phyloP scores from a whole-genome alignment of 306 rosid species.

The Quercus robur region DNA sequence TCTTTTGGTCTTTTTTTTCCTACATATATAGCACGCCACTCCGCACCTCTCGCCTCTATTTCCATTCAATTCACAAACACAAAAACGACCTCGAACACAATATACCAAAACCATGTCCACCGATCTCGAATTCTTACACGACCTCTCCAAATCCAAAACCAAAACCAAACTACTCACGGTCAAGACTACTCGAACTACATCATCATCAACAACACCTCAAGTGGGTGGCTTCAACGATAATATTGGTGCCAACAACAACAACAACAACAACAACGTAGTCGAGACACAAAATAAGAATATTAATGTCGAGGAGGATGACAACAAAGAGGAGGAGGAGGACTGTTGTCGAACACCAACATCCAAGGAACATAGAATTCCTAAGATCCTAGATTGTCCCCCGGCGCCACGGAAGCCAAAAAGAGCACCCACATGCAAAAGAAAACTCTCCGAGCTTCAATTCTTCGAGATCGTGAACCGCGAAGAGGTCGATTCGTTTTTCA shows the following conservation, averaged over 20 bases:
- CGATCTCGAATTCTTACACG: constrained; percentile 44
- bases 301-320: background rate
- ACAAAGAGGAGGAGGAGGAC: background rate
- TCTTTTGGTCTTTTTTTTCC: constrained; percentile 2
- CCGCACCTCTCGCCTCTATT: background rate
- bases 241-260: background rate
- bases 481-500: constrained; percentile 46
- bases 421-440: constrained; percentile 38
- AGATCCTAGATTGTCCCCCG: constrained; percentile 42
- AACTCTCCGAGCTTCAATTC: constrained; percentile 42
- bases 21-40: background rate
- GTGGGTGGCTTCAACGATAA: background rate
- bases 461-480: constrained; percentile 38
- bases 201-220: background rate
- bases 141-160: constrained; percentile 30
- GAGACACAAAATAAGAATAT: background rate
- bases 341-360: constrained; percentile 48
- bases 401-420: constrained; percentile 49
- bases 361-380: constrained; percentile 36
- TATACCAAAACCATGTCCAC: constrained; percentile 29
- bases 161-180: constrained; percentile 21
- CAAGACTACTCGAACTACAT: constrained; percentile 15
- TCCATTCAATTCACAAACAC: background rate
- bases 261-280: background rate
- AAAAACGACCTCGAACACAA: background rate